Evolutionary conservation across 2,329 filamentous ascomycete genomes (phyloP).

Genomic region (Dactylellina drechsleri): DNA sequence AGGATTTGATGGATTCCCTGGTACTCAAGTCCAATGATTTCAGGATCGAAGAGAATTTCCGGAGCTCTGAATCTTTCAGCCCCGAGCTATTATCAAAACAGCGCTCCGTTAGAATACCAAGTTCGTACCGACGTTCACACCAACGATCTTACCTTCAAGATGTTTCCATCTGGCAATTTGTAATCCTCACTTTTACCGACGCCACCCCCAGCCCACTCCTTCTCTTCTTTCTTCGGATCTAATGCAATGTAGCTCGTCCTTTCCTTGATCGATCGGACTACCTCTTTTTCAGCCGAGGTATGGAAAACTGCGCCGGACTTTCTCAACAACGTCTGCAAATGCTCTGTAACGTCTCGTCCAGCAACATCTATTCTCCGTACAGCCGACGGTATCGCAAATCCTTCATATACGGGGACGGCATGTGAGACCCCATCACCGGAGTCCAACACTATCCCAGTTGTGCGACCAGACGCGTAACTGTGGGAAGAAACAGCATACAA

Average conservation of each 20-base stretch:
- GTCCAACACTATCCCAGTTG: slow-evolving; percentile 94
- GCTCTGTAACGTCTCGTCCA: slow-evolving; percentile 93
- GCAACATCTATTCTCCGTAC: slow-evolving; percentile 96
- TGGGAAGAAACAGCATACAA: background rate
- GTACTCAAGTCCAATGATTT: slow-evolving; percentile 96
- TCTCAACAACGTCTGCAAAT: slow-evolving; percentile 87
- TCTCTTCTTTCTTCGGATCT: slow-evolving; percentile 93
- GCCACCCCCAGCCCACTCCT: slow-evolving; percentile 87
- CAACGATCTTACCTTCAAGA: slow-evolving; percentile 75
- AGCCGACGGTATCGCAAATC: slow-evolving; percentile 94
- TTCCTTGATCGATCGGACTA: slow-evolving; percentile 98
- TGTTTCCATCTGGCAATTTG: slow-evolving; percentile 88
- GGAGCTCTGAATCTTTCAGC: slow-evolving; percentile 94
- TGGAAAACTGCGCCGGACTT: slow-evolving; percentile 96
- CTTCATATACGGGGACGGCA: slow-evolving; percentile 96
- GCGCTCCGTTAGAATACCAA: slow-evolving; percentile 6
- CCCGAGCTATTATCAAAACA: slow-evolving; percentile 72
- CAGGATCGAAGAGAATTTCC: slow-evolving; percentile 96
- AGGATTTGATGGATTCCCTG: slow-evolving; percentile 97
- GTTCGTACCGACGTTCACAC: background rate
- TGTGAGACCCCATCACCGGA: slow-evolving; percentile 96
- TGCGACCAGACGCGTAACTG: slow-evolving; percentile 84
- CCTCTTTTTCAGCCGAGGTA: slow-evolving; percentile 98
- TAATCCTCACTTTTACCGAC: slow-evolving; percentile 86
- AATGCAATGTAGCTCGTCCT: slow-evolving; percentile 88